Conservation (phyloP, 176 grass and related monocot genomes). For the Lolium perenne region DNA sequence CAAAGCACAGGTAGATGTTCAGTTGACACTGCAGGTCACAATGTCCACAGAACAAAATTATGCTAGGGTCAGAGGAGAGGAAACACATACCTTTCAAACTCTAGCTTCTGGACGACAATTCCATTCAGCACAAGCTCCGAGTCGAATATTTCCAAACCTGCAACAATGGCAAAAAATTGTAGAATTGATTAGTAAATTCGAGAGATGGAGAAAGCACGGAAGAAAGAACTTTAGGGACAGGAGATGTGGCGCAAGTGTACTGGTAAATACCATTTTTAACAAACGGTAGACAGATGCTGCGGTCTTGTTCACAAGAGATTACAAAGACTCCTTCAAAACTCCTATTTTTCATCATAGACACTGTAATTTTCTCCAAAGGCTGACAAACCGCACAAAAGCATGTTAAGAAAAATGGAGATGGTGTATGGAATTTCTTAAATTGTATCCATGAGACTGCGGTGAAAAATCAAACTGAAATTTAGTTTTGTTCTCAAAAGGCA, state of each 20-base stretch:
- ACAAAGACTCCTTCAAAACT: constrained; percentile 57
- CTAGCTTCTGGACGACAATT: constrained; percentile 79
- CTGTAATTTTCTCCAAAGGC: constrained; percentile 45
- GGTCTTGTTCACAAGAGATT: constrained; percentile 69
- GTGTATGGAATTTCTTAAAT: neutral
- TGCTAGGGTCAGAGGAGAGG: neutral
- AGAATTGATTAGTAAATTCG: neutral
- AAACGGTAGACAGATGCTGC: constrained; percentile 54
- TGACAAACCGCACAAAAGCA: constrained; percentile 31
- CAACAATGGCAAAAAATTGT: constrained; percentile 7
- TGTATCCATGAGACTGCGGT: neutral
- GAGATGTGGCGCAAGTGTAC: neutral
- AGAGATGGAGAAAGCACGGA: neutral
- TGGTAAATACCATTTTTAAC: constrained; percentile 48
- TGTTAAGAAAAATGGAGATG: constrained; percentile 33
- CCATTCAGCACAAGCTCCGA: constrained; percentile 88
- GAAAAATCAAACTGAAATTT: neutral
- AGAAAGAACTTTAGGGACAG: neutral
- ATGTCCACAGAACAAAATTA: neutral
- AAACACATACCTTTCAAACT: constrained; percentile 63
- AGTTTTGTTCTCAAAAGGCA: neutral
- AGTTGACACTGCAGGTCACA: neutral
- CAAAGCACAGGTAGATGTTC: constrained; percentile 3
- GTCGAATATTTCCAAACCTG: constrained; percentile 72
- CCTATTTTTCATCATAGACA: constrained; percentile 52